Base-by-base conservation (phyloP, 495 filamentous ascomycete genomes). In the Penicillium coprophilum region DNA sequence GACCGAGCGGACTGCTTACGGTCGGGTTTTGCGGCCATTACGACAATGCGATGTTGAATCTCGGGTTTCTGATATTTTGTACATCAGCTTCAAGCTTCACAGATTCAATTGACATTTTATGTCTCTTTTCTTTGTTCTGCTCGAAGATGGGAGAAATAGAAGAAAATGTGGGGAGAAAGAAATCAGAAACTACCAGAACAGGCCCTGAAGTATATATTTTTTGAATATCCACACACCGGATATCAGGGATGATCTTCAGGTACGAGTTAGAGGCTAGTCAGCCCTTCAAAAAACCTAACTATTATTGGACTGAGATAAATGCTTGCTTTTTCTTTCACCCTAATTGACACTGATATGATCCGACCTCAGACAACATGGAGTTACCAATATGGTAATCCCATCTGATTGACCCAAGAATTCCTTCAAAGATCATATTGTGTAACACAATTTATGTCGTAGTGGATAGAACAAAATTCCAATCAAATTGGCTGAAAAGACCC, bases 1-100 rank as follows among this genome's bases (percentile, higher is more conserved):
- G 48, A 50, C 48, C 38, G 48, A 50, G 46, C 46, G 20, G 40
- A 12, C 40, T 20, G 40, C 9, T 17, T 24, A 44, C 10, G 30
- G 30, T 10, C 2, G 10, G 3, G 11, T 12, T 32, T 32, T 12
- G 30, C 24, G 24, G 24, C 30, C 30, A 32, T 32, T 11, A 32
- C 10, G 30, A 32, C 9, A 32, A 32, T 32, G 30, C 24, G 24
- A 27, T 27, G 4, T 27, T 27, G 24, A 27, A 27, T 27, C 24
- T 5, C 4, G 24, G 24, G 4, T 11, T 32, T 32, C 4, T 12
- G 8, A 38, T 38, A n/a, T n/a, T n/a, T n/a, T n/a, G n/a, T n/a
- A 1, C 9, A n/a, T 38, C 34, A 38, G n/a, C 6, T 17, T 38
- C 34, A 9, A 38, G n/a, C 6, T 17, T 38, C 34, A 9, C 7